These are phyloP conservation scores for Euryodendron excelsum DNA, from an alignment of 148 eudicot species.

Conservation along the genomic window DNA sequence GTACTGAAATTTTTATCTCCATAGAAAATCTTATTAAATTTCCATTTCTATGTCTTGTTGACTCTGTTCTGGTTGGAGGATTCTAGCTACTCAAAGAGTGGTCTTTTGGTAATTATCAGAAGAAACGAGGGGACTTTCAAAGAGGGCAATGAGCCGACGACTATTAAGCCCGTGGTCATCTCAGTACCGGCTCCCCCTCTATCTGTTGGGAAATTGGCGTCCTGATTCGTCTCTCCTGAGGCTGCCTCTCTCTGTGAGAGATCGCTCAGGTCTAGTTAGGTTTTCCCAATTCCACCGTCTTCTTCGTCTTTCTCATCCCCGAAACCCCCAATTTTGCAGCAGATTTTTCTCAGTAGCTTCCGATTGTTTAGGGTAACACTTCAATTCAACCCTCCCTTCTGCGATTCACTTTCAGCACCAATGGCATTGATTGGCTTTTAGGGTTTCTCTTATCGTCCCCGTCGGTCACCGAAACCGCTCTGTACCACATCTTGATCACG, in stretches of 20 bases:
- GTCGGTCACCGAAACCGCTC: conserved; percentile 20
- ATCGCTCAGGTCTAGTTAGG: neutral
- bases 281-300: neutral
- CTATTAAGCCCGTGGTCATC: too few relatives aligned
- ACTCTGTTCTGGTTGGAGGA: too few relatives aligned
- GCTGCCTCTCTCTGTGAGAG: conserved; percentile 6
- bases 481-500: conserved; percentile 33
- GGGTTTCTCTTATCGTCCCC: conserved; percentile 13
- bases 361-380: neutral
- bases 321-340: neutral
- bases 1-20: too few relatives aligned
- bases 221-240: too few relatives aligned
- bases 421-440: conserved; percentile 38
- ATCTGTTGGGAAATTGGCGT: too few relatives aligned
- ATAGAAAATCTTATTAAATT: too few relatives aligned
- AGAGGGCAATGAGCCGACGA: too few relatives aligned
- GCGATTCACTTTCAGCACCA: conserved; percentile 17
- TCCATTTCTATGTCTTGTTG: too few relatives aligned
- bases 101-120: too few relatives aligned
- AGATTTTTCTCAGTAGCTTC: neutral
- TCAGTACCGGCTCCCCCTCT: too few relatives aligned
- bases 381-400: conserved; percentile 40
- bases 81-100: too few relatives aligned
- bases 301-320: neutral
- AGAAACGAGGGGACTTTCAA: too few relatives aligned